These are phyloP conservation scores for Boletus sp. DNA, from an alignment of 768 basidiomycete species.

Conservation along the genomic window DNA sequence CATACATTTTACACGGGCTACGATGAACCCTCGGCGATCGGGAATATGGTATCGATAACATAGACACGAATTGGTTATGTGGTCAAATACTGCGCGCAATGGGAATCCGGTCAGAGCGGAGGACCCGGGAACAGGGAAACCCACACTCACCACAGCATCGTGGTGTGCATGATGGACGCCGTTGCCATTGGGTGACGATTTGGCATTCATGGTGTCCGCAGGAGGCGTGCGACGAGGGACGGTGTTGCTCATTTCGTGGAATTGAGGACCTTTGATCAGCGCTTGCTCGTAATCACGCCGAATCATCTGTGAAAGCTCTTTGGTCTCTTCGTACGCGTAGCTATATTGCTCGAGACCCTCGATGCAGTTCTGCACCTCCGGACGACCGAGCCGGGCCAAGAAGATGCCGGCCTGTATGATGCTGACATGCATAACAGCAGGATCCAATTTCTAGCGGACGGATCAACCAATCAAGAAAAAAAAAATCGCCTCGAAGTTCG, in stretches of 20 bases:
- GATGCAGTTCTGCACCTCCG: conserved; percentile 82
- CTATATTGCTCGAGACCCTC: conserved; percentile 86
- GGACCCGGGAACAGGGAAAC: not conserved
- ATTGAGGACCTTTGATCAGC: conserved; percentile 34
- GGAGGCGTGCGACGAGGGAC: conserved; percentile 27
- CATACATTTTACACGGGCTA: conserved; percentile 23
- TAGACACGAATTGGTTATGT: conserved; percentile 13
- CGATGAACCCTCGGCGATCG: conserved; percentile 6
- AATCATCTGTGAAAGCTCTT: conserved; percentile 72
- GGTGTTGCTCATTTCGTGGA: conserved; percentile 42
- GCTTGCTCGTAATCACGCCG: conserved; percentile 46
- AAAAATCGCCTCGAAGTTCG: conserved; percentile 18
- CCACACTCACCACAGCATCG: conserved; percentile 19
- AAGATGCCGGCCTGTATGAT: conserved; percentile 82
- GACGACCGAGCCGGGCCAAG: conserved; percentile 78
- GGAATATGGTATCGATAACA: conserved; percentile 30
- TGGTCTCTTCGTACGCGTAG: conserved; percentile 83
- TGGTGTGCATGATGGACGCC: conserved; percentile 15
- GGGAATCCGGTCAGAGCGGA: conserved; percentile 13
- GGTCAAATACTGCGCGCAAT: conserved; percentile 24
- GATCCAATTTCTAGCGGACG: conserved; percentile 62
- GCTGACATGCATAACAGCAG: conserved; percentile 86
- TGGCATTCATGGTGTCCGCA: conserved; percentile 10
- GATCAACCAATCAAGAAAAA: conserved; percentile 9
- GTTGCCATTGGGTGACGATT: conserved; percentile 16